phyloP scores from a whole-genome alignment of 306 rosid genomes.

The Astragalus glycyphyllos region DNA sequence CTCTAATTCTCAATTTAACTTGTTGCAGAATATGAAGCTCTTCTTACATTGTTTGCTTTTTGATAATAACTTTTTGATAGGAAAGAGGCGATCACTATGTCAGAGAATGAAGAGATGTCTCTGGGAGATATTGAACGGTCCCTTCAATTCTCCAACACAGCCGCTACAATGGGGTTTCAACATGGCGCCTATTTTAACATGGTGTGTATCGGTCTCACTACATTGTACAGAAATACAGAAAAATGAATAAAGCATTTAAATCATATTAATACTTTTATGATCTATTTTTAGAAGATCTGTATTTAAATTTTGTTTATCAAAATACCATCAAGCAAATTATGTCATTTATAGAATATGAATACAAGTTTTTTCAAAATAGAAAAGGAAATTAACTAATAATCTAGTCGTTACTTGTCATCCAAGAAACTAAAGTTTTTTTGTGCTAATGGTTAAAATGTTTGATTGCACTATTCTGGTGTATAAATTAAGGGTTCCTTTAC shows the following conservation, averaged over 20 bases:
- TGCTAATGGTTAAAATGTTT: too few relatives aligned
- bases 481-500: too few relatives aligned
- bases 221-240: slow-evolving; percentile 1
- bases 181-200: slow-evolving; percentile 63
- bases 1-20: slow-evolving; percentile 26
- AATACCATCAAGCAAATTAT: neutral
- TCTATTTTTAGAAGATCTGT: too few relatives aligned
- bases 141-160: slow-evolving; percentile 47
- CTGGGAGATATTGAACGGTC: slow-evolving; percentile 59
- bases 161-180: slow-evolving; percentile 55
- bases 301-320: slow-evolving; percentile 16
- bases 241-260: slow-evolving; percentile 16
- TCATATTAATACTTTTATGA: too few relatives aligned
- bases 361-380: slow-evolving; percentile 8
- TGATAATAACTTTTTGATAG: slow-evolving; percentile 43
- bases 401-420: neutral
- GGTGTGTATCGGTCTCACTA: slow-evolving; percentile 52
- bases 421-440: neutral
- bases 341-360: neutral
- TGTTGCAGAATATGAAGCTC: slow-evolving; percentile 14
- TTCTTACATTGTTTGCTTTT: neutral
- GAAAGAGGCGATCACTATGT: slow-evolving; percentile 69
- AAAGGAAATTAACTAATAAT: neutral
- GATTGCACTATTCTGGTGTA: too few relatives aligned
- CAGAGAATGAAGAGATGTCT: slow-evolving; percentile 55